These are phyloP conservation scores for Triangularia verruculosa DNA, from an alignment of 2,329 filamentous ascomycete genomes.

Conservation along the genomic window DNA sequence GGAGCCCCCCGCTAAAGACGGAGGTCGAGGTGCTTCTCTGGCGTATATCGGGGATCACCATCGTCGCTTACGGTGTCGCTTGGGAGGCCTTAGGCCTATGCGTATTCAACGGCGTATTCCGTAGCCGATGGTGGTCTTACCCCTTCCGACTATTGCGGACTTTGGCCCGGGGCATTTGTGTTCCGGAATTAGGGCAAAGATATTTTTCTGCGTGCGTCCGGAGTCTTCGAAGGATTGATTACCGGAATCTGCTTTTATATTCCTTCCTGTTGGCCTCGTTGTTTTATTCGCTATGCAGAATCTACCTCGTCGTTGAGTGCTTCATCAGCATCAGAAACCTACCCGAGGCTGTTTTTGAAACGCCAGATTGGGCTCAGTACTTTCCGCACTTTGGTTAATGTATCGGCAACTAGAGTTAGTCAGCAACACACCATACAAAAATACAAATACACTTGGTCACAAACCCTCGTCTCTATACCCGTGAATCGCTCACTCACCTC, in stretches of 20 bases:
- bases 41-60: constrained; percentile 1
- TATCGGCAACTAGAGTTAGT: no score
- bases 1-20: constrained; percentile 3
- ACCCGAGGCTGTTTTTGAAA: constrained; percentile 6
- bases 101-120: no score
- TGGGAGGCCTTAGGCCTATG: no score
- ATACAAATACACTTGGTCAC: no score
- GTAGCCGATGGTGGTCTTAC: no score
- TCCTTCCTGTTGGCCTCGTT: not conserved
- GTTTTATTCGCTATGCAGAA: not conserved
- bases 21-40: not conserved
- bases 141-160: not conserved
- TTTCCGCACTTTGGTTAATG: constrained; percentile 7
- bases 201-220: no score
- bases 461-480: no score
- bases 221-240: no score
- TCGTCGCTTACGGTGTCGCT: not conserved
- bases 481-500: no score
- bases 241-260: no score
- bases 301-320: constrained; percentile 13
- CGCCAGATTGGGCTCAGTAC: constrained; percentile 1
- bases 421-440: no score
- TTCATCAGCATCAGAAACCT: constrained; percentile 4
- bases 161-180: not conserved
- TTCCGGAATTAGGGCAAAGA: not conserved